phyloP scores from a whole-genome alignment of 148 eudicot species.

The Dysphania ambrosioides region DNA sequence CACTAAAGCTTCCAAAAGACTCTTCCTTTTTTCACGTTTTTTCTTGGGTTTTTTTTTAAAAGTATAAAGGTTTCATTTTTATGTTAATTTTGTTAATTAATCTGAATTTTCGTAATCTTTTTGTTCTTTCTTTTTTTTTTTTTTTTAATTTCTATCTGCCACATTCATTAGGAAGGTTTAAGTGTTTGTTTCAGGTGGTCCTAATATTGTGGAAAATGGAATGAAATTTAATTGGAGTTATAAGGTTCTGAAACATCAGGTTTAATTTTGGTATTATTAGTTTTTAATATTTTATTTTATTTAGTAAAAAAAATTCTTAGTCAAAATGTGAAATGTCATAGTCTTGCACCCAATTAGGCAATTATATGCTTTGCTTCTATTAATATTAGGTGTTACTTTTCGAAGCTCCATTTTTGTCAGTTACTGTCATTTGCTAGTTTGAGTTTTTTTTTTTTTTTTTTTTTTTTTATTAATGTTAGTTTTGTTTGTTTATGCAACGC shows the following conservation, averaged over 20 bases:
- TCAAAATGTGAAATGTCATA: conserved; percentile 26
- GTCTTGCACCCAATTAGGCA: conserved; percentile 20
- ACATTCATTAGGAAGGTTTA: conserved; percentile 26
- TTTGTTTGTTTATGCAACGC: conserved; percentile 21
- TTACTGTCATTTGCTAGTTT: background rate
- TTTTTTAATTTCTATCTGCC: background rate
- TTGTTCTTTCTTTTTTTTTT: conserved; percentile 2
- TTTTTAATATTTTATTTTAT: conserved; percentile 4
- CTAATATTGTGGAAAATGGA: conserved; percentile 27
- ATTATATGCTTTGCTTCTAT: conserved; percentile 21
- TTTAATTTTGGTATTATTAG: background rate
- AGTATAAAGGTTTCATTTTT: conserved; percentile 17
- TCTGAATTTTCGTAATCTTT: background rate
- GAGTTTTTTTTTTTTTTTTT: conserved; percentile 9
- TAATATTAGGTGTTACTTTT: conserved; percentile 28
- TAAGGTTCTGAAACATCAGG: conserved; percentile 10
- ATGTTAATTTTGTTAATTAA: background rate
- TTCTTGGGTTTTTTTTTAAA: conserved; percentile 19
- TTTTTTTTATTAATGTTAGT: background rate
- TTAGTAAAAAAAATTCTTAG: background rate
- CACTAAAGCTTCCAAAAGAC: conserved; percentile 17
- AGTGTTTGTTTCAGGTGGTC: conserved; percentile 32
- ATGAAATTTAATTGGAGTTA: conserved; percentile 24
- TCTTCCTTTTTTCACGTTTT: conserved; percentile 7
- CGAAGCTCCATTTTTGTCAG: conserved; percentile 5